Percentiles rank a stretch among this genome's conserved stretches.
Evolutionary conservation across 441 rosid species (phyloP).

Genomic region (Pelargonium exstipulatum): DNA sequence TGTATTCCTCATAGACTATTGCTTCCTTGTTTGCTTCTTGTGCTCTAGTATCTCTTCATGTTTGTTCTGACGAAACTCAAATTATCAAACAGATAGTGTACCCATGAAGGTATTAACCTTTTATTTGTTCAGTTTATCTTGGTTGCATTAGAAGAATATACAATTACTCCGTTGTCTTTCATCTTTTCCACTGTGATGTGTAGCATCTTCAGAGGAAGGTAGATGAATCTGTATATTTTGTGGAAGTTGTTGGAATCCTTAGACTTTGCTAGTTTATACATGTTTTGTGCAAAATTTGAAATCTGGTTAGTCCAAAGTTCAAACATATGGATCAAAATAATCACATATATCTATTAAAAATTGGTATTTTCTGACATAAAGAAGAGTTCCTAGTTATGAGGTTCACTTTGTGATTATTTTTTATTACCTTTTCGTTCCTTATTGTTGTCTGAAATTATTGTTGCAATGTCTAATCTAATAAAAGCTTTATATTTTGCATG

Average conservation of each 20-base stretch:
- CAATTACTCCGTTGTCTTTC: not conserved
- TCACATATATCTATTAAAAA: not conserved
- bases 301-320: conserved; percentile 4
- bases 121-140: not conserved
- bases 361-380: not conserved
- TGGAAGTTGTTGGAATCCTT: not conserved
- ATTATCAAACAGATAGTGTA: not conserved
- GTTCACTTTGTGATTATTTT: not conserved
- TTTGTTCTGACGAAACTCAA: not conserved
- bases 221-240: too few species aligned
- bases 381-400: not conserved
- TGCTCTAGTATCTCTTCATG: not conserved
- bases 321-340: not conserved
- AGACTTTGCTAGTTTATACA: not conserved
- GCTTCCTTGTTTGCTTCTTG: too few species aligned
- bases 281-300: not conserved
- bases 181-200: not conserved
- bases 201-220: not conserved
- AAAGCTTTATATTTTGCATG: not conserved
- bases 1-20: too few species aligned
- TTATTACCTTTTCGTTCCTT: not conserved
- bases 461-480: not conserved
- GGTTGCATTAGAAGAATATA: not conserved
- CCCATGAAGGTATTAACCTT: not conserved
- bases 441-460: not conserved